Base-by-base conservation (phyloP, 371 early-diverging fungal genomes). In the Actinomortierella wolfii region DNA sequence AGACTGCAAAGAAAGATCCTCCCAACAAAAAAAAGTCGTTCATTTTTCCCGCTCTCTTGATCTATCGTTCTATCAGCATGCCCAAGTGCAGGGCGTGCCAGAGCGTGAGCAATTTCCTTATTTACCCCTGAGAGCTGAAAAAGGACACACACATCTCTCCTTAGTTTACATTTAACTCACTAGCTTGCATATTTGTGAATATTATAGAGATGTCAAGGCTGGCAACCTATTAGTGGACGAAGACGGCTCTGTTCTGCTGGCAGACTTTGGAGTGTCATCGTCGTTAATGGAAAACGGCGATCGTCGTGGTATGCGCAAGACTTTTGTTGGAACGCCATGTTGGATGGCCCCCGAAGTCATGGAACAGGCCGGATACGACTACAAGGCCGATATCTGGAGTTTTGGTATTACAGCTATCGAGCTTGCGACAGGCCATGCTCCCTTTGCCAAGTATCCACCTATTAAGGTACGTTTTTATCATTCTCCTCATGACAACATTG, bases 361-460 rank as follows among this genome's bases (percentile, higher is more conserved):
- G 83, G 79, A 80, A 41, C 84, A 67, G 67, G 83, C 86, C 7
- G 92, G 89, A 8, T 95, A 96, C 76, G 91, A 93, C 64, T 90
- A 85, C 68, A 92, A 92, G 76, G 96, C 95, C 0, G 97, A 96
- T 73, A 94, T 94, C 54, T 96, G 95, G 94, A 89, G 90, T 56
- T 92, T 95, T 79, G 97, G 97, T 53, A 94, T 96, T 42, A 94
- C 95, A 9, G 88, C 92, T 0, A 77, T 94, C 43, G 97, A 96
- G 68, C 79, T 96, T 34, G 93, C 95, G 18, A 90, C 86, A 7
- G 96, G 96, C n/a, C 91, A 92, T 65, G 96, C 97, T 13, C 97
- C 97, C 15, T 94, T 92, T 78, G 94, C 95, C 17, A 94, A 93
- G 70, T 92, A 82, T 59, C 93, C 95, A 15, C 95, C 95, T 1